Base-by-base conservation (phyloP, 345 rosid genomes). In the Ceriops decandra region DNA sequence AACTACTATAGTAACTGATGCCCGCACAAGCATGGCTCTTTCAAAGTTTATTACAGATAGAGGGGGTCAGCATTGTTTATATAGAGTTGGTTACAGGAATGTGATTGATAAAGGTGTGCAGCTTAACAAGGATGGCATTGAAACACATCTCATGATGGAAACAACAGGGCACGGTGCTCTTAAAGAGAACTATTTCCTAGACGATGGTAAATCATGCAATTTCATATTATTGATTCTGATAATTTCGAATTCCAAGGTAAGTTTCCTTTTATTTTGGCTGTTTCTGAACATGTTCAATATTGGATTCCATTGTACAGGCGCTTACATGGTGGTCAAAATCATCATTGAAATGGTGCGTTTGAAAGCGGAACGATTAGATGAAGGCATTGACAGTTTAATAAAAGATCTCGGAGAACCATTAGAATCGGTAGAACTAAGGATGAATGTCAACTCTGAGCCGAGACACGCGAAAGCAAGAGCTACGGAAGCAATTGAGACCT, bases 121-220 rank as follows among this genome's bases (percentile, higher is more conserved):
- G 63, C 82, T 93, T 66, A 88, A 93, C 46, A 60, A 73, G 74
- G 91, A 93, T 7, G 96, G 96, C 5, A 63, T 91, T 21, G 95
- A 93, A 68, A 75, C 95, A 26, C 95, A 91, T 81, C 89, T 93
- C 42, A 89, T 89, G 97, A 93, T 93, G 97, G 98, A 93, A 81
- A 93, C 96, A 20, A 89, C 98, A 2, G 97, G 97, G 5, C 98
- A 91, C 71, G 98, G 98, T 52, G 97, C 98, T 71, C 85, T 91
- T 51, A 88, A 85, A 72, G 97, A 93, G 85, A 93, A 93, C 73
- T 77, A 91, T 84, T 91, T 86, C 79, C 82, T 93, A 5, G 98
- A 91, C 67, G 97, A 93, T 73, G 97, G 98, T 93, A 66, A 49
- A 22, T 33, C 6, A 16, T 17, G 11, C 28, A 32, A 24, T 10